A percentile compares a stretch with the other conserved stretches of the same genome.
phyloP scores from a whole-genome alignment of 2,329 filamentous ascomycete genomes.

The Hymenoscyphus occultus region DNA sequence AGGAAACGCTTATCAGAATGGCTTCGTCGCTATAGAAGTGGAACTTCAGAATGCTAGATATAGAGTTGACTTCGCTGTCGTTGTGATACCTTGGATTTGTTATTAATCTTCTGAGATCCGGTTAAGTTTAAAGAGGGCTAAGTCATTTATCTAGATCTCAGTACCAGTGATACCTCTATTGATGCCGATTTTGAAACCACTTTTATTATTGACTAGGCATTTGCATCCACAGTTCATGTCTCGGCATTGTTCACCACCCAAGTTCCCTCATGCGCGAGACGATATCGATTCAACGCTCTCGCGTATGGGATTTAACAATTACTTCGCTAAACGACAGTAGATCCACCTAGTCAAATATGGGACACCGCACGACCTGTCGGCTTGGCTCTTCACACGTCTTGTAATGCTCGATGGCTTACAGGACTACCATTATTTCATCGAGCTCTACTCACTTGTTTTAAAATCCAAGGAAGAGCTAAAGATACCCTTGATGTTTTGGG shows the following conservation, averaged over 20 bases:
- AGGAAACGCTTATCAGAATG: slow-evolving; percentile 20
- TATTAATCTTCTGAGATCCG: not conserved
- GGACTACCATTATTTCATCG: slow-evolving; percentile 23
- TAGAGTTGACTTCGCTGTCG: slow-evolving; percentile 26
- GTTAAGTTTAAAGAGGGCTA: slow-evolving; percentile 20
- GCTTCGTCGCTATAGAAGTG: slow-evolving; percentile 24
- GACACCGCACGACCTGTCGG: slow-evolving; percentile 10
- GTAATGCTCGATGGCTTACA: slow-evolving; percentile 21
- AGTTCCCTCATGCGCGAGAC: not conserved
- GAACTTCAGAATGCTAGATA: slow-evolving; percentile 33
- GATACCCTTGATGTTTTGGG: slow-evolving; percentile 18
- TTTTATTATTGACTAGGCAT: slow-evolving; percentile 35
- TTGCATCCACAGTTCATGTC: slow-evolving; percentile 22
- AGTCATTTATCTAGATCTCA: slow-evolving; percentile 32
- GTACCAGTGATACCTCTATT: slow-evolving; percentile 32
- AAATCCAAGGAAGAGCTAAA: slow-evolving; percentile 16
- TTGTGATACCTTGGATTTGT: slow-evolving; percentile 29
- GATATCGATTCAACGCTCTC: not conserved
- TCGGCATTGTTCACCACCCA: not conserved
- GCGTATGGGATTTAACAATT: slow-evolving; percentile 9
- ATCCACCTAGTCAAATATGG: slow-evolving; percentile 15
- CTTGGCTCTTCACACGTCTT: slow-evolving; percentile 22
- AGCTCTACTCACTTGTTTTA: slow-evolving; percentile 19
- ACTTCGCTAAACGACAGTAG: slow-evolving; percentile 2
- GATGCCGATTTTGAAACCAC: slow-evolving; percentile 35